phyloP scores from a whole-genome alignment of 2,329 filamentous ascomycete genomes.

The Paraconiothyrium sp. region DNA sequence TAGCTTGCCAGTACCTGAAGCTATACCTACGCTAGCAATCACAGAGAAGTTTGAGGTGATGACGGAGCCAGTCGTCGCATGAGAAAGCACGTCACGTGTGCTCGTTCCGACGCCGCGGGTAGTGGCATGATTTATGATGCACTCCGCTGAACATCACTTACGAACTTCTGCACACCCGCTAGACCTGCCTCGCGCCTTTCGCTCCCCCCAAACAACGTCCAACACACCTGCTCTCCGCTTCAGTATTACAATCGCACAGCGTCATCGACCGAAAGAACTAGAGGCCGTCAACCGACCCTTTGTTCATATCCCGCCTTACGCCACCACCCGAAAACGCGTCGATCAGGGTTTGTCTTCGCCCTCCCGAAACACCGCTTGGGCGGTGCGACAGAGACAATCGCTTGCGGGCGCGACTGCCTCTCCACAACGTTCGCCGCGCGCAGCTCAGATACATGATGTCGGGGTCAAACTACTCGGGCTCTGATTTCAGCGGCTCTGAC shows the following conservation, averaged over 20 bases:
- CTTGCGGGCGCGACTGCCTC: neutral
- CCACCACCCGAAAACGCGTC: neutral
- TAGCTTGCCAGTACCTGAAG: neutral
- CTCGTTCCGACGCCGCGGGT: conserved; percentile 14
- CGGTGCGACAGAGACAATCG: neutral
- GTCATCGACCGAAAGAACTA: neutral
- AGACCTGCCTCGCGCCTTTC: neutral
- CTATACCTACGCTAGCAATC: neutral
- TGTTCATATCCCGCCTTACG: neutral
- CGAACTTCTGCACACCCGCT: neutral
- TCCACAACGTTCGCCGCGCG: conserved; percentile 11
- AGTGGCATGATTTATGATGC: conserved; percentile 1
- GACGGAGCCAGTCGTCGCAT: neutral
- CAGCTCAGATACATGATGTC: conserved; percentile 62
- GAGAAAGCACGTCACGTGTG: conserved; percentile 18
- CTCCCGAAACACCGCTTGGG: neutral
- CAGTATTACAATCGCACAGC: neutral
- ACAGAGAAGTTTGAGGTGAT: neutral
- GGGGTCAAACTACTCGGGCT: conserved; percentile 77
- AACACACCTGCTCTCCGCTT: neutral
- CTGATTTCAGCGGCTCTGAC: conserved; percentile 68
- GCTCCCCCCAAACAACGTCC: neutral
- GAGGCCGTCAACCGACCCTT: conserved; percentile 2
- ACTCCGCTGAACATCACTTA: neutral
- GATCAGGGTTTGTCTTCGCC: neutral